Percentiles rank a stretch among this genome's conserved stretches.
These are phyloP conservation scores for Theobroma grandiflorum DNA, from an alignment of 441 rosid species.

Conservation along the genomic window DNA sequence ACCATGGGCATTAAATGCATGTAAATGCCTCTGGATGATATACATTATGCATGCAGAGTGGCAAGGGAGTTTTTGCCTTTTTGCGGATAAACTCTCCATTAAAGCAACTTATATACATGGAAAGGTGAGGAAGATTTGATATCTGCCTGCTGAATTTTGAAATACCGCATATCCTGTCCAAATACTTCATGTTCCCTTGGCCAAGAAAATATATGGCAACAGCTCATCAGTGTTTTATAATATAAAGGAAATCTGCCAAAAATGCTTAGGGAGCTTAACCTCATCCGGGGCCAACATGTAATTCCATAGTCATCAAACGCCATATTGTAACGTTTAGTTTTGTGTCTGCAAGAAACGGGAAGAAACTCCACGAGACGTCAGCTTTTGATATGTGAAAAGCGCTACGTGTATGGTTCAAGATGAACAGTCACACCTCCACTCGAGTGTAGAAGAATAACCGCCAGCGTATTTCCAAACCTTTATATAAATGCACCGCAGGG, in stretches of 20 bases:
- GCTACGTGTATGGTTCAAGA: not conserved
- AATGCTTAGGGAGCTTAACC: not conserved
- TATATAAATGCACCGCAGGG: not conserved
- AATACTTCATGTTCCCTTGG: not conserved
- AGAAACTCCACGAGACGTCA: not conserved
- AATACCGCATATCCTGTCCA: not conserved
- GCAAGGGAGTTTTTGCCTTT: not conserved
- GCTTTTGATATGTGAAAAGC: not conserved
- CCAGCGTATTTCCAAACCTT: not conserved
- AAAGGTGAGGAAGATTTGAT: constrained; percentile 2
- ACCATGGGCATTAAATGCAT: not conserved
- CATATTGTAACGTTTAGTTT: not conserved
- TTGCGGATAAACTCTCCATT: not conserved
- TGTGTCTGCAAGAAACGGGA: not conserved
- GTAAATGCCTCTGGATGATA: not conserved
- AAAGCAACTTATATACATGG: not conserved
- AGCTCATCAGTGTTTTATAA: not conserved
- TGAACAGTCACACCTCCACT: not conserved
- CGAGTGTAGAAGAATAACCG: not conserved
- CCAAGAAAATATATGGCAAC: not conserved
- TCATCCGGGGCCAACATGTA: not conserved
- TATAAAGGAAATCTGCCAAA: not conserved
- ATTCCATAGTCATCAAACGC: not conserved
- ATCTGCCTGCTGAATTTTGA: constrained; percentile 10
- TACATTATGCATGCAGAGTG: too few species aligned